Conservation (phyloP, 2,329 filamentous ascomycete species). For the Stagonosporopsis vannaccii region DNA sequence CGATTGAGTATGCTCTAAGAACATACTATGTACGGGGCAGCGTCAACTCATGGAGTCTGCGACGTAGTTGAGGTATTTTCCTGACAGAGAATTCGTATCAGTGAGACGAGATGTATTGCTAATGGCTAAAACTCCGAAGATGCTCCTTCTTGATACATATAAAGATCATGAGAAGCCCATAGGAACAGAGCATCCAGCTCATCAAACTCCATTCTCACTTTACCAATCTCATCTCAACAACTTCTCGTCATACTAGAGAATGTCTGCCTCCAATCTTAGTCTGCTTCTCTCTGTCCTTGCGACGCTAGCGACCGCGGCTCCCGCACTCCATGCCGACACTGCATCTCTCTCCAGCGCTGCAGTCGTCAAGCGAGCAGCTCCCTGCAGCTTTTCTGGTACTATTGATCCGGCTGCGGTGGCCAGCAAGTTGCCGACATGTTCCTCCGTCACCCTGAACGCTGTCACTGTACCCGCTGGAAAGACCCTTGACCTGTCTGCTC, state of each 20-base stretch:
- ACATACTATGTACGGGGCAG: too few species aligned
- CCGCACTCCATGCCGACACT: not conserved
- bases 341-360: not conserved
- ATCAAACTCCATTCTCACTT: too few species aligned
- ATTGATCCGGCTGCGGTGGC: not conserved
- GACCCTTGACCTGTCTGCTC: conserved; percentile 50
- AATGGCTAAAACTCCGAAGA: not conserved
- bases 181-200: not conserved
- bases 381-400: not conserved
- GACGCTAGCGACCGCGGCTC: not conserved
- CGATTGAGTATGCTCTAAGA: too few species aligned
- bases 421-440: not conserved
- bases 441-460: not conserved
- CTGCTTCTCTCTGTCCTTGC: not conserved
- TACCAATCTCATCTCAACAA: not conserved
- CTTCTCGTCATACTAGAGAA: not conserved
- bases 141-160: not conserved
- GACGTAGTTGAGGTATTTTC: not conserved
- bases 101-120: too few species aligned
- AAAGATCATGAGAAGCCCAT: not conserved
- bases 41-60: too few species aligned
- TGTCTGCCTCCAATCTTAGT: not conserved
- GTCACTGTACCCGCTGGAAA: not conserved
- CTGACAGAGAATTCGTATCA: too few species aligned
- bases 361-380: not conserved